phyloP scores from a whole-genome alignment of 352 stramenopile genomes.

The Phytopythium oedochilum region DNA sequence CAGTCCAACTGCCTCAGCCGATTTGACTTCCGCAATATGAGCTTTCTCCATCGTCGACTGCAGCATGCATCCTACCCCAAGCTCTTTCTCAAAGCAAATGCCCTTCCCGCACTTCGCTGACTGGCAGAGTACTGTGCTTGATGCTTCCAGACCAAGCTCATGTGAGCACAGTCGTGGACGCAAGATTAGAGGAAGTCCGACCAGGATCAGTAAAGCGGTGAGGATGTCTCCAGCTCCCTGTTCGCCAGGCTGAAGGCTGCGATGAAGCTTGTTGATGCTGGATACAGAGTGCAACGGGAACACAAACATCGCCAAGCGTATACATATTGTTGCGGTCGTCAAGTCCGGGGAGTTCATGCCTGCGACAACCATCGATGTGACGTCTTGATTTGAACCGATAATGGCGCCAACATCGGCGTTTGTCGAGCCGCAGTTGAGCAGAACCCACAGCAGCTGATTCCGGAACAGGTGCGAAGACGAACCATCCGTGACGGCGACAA shows the following conservation, averaged over 20 bases:
- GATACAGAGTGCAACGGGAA: conserved; percentile 76
- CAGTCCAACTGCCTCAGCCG: conserved; percentile 56
- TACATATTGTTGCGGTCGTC: conserved; percentile 65
- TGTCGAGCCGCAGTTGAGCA: conserved; percentile 64
- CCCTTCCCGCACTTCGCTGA: conserved; percentile 69
- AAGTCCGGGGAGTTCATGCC: conserved; percentile 62
- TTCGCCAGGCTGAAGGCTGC: conserved; percentile 22
- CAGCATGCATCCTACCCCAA: conserved; percentile 17
- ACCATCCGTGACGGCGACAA: conserved; percentile 9
- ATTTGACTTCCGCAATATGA: conserved; percentile 50
- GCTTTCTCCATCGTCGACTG: conserved; percentile 38
- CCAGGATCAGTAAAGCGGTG: conserved; percentile 55
- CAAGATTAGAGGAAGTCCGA: conserved; percentile 57
- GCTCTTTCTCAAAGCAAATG: conserved; percentile 21
- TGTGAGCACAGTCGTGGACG: conserved; percentile 71
- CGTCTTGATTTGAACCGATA: conserved; percentile 45
- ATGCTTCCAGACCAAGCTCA: conserved; percentile 74
- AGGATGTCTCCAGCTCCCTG: conserved; percentile 31
- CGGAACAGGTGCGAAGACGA: conserved; percentile 56
- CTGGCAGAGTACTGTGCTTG: conserved; percentile 57
- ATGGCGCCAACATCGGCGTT: conserved; percentile 57
- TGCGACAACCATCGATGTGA: conserved; percentile 56
- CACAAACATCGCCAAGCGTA: conserved; percentile 81
- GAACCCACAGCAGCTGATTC: conserved; percentile 77
- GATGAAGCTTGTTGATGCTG: conserved; percentile 64